These are phyloP conservation scores for Petunia axillaris DNA, from an alignment of 257 asterid genomes.

Conservation along the genomic window DNA sequence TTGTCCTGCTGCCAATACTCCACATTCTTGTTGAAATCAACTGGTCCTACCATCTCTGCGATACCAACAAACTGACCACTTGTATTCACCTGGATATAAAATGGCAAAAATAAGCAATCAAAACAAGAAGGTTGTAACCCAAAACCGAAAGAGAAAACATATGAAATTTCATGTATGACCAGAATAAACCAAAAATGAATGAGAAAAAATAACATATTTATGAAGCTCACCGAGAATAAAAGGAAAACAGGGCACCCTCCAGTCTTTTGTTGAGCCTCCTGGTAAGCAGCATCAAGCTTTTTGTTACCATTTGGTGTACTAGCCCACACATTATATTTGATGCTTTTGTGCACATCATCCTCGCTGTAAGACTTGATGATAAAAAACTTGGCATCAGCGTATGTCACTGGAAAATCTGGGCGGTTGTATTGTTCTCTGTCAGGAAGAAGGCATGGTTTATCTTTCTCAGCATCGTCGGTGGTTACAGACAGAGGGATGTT, in stretches of 20 bases:
- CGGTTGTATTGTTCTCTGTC: conserved; percentile 59
- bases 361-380: conserved; percentile 59
- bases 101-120: background rate
- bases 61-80: conserved; percentile 83
- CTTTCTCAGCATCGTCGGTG: conserved; percentile 44
- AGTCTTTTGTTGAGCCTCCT: conserved; percentile 52
- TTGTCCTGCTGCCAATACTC: conserved; percentile 90
- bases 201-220: background rate
- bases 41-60: conserved; percentile 76
- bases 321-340: conserved; percentile 79
- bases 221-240: conserved; percentile 62
- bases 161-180: background rate
- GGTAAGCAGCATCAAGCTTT: conserved; percentile 65
- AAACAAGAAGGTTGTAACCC: background rate
- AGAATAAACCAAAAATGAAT: background rate
- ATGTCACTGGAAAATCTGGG: conserved; percentile 52
- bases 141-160: background rate
- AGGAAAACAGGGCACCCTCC: conserved; percentile 64
- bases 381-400: conserved; percentile 56
- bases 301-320: conserved; percentile 84
- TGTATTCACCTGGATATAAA: conserved; percentile 58
- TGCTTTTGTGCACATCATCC: conserved; percentile 67
- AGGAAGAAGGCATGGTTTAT: conserved; percentile 36
- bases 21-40: conserved; percentile 70
- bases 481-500: conserved; percentile 44